These are phyloP conservation scores for Komagataella pastoris DNA, from an alignment of 805 yeast species.

Conservation along the genomic window DNA sequence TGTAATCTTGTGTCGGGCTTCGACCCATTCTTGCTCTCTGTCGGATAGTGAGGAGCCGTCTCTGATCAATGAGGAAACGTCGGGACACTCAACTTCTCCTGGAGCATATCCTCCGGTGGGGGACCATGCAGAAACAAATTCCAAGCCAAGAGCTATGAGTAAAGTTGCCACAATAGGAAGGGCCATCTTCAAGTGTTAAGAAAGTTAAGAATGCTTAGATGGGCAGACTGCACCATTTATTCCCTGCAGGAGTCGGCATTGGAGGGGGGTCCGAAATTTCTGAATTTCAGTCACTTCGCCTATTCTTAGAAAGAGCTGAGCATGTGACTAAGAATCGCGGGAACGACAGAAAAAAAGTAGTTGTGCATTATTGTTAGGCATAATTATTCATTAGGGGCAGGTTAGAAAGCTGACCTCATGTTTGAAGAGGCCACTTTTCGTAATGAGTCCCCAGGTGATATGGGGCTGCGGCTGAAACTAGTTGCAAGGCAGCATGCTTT, in stretches of 20 bases:
- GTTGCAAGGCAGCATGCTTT: background rate
- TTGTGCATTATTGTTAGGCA: background rate
- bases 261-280: background rate
- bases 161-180: background rate
- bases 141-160: background rate
- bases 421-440: background rate
- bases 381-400: background rate
- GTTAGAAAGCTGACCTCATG: background rate
- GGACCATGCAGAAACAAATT: constrained; percentile 24
- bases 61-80: constrained; percentile 20
- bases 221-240: background rate
- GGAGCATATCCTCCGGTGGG: constrained; percentile 54
- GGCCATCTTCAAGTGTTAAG: background rate
- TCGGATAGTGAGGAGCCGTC: constrained; percentile 31
- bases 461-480: background rate
- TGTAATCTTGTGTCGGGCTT: constrained; percentile 30
- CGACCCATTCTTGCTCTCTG: constrained; percentile 40
- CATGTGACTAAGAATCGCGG: background rate
- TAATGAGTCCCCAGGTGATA: background rate
- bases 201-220: background rate
- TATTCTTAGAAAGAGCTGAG: background rate
- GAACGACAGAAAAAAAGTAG: background rate
- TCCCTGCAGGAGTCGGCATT: background rate
- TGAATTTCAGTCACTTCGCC: background rate
- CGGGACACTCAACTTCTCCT: constrained; percentile 41